These are phyloP conservation scores for Globisporangium iwayamae DNA, from an alignment of 352 stramenopile genomes.

Conservation along the genomic window DNA sequence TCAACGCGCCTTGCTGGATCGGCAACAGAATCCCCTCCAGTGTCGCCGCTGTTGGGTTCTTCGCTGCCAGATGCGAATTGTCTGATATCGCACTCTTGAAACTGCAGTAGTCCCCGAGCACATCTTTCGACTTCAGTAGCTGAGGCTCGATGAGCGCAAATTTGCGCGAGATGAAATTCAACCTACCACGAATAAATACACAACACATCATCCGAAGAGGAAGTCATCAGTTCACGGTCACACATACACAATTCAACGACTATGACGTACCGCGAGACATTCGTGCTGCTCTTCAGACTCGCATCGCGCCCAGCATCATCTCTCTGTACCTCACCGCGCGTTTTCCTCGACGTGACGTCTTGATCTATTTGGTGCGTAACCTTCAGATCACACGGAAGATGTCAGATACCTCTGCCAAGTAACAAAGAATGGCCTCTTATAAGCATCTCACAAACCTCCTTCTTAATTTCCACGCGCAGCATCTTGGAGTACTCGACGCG, in stretches of 20 bases:
- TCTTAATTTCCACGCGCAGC: slow-evolving; percentile 66
- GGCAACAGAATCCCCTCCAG: neutral
- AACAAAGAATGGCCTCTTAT: neutral
- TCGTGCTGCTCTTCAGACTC: neutral
- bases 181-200: neutral
- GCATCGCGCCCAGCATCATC: neutral
- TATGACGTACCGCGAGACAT: slow-evolving; percentile 9
- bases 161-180: slow-evolving; percentile 54
- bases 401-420: neutral
- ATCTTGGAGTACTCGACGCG: slow-evolving; percentile 55
- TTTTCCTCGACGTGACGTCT: slow-evolving; percentile 28
- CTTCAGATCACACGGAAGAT: slow-evolving; percentile 15
- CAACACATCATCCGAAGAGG: neutral
- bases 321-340: neutral
- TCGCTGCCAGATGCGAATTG: neutral
- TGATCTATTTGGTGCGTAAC: slow-evolving; percentile 63
- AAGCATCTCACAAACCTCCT: slow-evolving; percentile 40
- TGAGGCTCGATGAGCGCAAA: slow-evolving; percentile 44
- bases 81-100: slow-evolving; percentile 35
- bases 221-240: neutral
- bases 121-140: slow-evolving; percentile 26
- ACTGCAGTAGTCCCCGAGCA: slow-evolving; percentile 55
- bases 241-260: too few relatives aligned
- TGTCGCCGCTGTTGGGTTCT: neutral
- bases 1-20: neutral